phyloP scores from a whole-genome alignment of 192 early-diverging fungal genomes.

The Lobosporangium transversale region DNA sequence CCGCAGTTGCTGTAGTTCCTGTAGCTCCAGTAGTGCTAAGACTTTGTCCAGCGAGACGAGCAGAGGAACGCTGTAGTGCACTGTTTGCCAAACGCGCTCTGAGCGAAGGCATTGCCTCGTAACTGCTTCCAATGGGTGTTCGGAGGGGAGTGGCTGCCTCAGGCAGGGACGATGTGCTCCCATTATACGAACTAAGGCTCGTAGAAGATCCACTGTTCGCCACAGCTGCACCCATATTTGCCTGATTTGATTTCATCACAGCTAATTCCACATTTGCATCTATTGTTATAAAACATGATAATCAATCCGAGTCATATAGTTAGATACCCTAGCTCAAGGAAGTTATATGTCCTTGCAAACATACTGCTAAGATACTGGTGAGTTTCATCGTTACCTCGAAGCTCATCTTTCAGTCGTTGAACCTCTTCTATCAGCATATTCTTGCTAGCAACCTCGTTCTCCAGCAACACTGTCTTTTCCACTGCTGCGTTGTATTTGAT shows the following conservation, averaged over 20 bases:
- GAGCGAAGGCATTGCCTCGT: conserved; percentile 48
- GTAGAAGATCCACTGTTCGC: conserved; percentile 26
- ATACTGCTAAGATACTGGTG: no score
- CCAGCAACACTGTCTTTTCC: conserved; percentile 73
- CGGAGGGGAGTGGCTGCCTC: conserved; percentile 5
- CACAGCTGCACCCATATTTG: no score
- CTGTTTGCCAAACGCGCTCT: conserved; percentile 39
- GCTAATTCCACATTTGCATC: conserved; percentile 65
- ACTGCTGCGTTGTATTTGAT: conserved; percentile 75
- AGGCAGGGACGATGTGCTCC: conserved; percentile 20
- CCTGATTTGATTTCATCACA: conserved; percentile 62
- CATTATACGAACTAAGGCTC: conserved; percentile 18
- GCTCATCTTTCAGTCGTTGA: conserved; percentile 81
- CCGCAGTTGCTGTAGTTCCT: not conserved
- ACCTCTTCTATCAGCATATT: conserved; percentile 75
- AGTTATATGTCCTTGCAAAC: no score
- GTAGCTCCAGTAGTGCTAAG: not conserved
- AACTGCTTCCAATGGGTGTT: conserved; percentile 37
- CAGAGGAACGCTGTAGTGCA: conserved; percentile 23
- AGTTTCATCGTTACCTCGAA: conserved; percentile 63
- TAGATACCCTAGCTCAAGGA: no score
- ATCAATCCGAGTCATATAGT: not conserved
- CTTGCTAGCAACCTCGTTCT: conserved; percentile 74
- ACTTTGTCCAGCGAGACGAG: conserved; percentile 8
- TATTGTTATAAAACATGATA: conserved; percentile 19